These are phyloP conservation scores for Boletales sp. DNA, from an alignment of 768 basidiomycete genomes.

Conservation along the genomic window DNA sequence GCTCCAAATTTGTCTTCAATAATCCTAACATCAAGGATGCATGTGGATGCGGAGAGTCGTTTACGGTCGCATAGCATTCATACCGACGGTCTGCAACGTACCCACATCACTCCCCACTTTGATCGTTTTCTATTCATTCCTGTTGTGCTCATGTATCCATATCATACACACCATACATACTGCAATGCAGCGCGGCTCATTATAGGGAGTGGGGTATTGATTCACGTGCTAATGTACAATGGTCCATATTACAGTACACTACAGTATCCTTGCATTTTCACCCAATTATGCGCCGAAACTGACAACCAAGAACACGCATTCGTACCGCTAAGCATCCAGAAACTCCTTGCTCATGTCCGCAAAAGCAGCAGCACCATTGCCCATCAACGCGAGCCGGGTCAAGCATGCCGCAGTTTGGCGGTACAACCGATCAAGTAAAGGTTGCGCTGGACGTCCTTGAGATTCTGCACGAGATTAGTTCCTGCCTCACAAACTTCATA, in stretches of 20 bases:
- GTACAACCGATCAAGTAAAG: constrained; percentile 73
- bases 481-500: neutral
- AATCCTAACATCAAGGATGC: constrained; percentile 95
- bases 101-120: constrained; percentile 7
- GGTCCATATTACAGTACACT: constrained; percentile 13
- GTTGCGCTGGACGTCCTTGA: constrained; percentile 67
- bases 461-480: constrained; percentile 49
- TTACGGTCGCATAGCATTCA: constrained; percentile 47
- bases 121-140: neutral
- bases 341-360: constrained; percentile 77
- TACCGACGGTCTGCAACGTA: constrained; percentile 9
- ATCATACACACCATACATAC: constrained; percentile 13
- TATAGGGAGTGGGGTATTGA: constrained; percentile 9
- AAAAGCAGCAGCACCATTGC: constrained; percentile 75
- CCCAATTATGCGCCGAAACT: neutral
- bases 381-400: constrained; percentile 66
- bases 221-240: constrained; percentile 8
- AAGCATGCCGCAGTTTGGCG: constrained; percentile 70
- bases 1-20: constrained; percentile 78
- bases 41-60: constrained; percentile 93
- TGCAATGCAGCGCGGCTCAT: neutral
- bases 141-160: constrained; percentile 26
- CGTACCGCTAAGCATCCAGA: constrained; percentile 40
- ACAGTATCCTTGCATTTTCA: constrained; percentile 9
- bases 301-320: neutral